These are phyloP conservation scores for Limonium bicolor DNA, from an alignment of 148 eudicot genomes.

Conservation along the genomic window DNA sequence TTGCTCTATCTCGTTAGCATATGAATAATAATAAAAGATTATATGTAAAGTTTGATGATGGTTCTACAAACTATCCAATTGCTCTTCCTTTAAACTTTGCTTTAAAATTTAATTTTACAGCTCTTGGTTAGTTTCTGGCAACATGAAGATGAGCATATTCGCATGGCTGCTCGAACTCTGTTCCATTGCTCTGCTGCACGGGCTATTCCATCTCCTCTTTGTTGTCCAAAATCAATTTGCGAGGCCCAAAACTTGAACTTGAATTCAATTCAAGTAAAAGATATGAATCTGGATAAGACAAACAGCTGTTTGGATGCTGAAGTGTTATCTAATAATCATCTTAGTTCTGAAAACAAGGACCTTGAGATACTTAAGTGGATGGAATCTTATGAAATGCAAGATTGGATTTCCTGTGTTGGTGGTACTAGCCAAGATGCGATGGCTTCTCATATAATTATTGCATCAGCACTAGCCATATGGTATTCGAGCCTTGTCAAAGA, in stretches of 20 bases:
- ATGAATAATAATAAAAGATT: too few species aligned
- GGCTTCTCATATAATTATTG: constrained; percentile 91
- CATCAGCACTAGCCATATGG: constrained; percentile 91
- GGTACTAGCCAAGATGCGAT: constrained; percentile 97
- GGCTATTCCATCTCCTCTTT: constrained; percentile 70
- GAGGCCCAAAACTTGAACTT: constrained; percentile 7
- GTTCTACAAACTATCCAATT: too few species aligned
- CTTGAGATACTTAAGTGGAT: constrained; percentile 56
- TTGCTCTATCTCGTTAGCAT: too few species aligned
- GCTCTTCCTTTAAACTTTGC: too few species aligned
- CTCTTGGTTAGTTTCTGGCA: constrained; percentile 95
- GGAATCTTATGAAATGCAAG: constrained; percentile 81
- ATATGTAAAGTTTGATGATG: too few species aligned
- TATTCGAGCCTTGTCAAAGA: constrained; percentile 89
- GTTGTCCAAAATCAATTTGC: constrained; percentile 23
- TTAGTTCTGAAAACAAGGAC: constrained; percentile 24
- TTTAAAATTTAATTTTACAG: constrained; percentile 28
- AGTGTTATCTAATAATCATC: constrained; percentile 10
- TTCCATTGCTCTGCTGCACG: constrained; percentile 98
- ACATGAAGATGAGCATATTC: constrained; percentile 83
- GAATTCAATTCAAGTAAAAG: constrained; percentile 13
- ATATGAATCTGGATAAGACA: constrained; percentile 6
- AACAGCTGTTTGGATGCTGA: constrained; percentile 13
- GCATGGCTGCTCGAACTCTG: constrained; percentile 87
- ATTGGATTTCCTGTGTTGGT: constrained; percentile 92